A percentile compares a stretch with the other conserved stretches of the same genome.
These are phyloP conservation scores for Xylariaceae sp. DNA, from an alignment of 2,329 filamentous ascomycete species.

Conservation along the genomic window DNA sequence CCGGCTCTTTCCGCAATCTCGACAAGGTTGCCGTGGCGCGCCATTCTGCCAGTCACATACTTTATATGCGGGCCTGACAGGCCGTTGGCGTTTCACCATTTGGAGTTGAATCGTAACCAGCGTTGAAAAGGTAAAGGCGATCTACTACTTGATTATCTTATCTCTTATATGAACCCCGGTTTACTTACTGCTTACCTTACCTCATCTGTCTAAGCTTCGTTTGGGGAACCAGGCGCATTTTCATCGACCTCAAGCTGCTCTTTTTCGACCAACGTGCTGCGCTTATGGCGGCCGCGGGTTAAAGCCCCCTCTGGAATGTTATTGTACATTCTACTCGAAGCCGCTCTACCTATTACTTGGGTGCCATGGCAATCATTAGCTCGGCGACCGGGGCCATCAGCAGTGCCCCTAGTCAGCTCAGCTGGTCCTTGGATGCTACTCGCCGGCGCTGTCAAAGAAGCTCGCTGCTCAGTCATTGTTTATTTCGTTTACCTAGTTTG, in stretches of 20 bases:
- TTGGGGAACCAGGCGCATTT: not conserved
- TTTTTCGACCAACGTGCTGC: not conserved
- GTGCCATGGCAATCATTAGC: slow-evolving; percentile 1
- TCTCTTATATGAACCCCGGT: too few species aligned
- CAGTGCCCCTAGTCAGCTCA: not conserved
- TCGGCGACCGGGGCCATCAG: not conserved
- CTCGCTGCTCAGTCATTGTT: not conserved
- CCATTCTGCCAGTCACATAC: not conserved
- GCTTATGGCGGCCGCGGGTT: not conserved
- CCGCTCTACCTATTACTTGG: not conserved
- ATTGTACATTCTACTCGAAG: not conserved
- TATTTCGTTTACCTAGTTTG: not conserved
- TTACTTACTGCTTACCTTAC: not conserved
- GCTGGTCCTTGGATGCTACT: not conserved
- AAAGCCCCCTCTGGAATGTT: not conserved
- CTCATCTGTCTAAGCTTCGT: not conserved
- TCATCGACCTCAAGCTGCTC: slow-evolving; percentile 5
- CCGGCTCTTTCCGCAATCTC: not conserved
- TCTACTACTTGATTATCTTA: not conserved
- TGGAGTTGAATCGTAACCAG: slow-evolving; percentile 2
- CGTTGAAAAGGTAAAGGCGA: slow-evolving; percentile 6
- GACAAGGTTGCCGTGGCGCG: not conserved
- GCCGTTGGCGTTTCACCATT: slow-evolving; percentile 5
- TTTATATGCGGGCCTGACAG: not conserved
- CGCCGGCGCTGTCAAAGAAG: not conserved